These are phyloP conservation scores for Diaporthe batatas DNA, from an alignment of 2,329 filamentous ascomycete species.

Conservation along the genomic window DNA sequence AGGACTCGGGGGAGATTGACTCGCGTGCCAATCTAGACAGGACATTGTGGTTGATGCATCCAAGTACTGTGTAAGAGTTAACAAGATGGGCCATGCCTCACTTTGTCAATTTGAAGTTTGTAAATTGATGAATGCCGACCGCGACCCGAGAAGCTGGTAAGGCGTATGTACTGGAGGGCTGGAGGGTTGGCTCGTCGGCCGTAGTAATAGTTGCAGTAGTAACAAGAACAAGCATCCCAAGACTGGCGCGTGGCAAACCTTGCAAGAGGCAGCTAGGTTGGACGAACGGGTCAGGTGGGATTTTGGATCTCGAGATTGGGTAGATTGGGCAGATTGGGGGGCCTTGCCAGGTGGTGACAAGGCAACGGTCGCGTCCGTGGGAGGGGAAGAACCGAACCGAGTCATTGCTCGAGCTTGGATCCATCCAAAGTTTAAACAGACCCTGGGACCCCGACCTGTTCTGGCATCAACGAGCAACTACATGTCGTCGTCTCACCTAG, in stretches of 20 bases:
- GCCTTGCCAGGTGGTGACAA: slow-evolving; percentile 16
- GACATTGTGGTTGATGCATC: neutral
- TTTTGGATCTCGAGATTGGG: slow-evolving; percentile 17
- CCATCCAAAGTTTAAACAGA: slow-evolving; percentile 26
- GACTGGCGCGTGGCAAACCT: slow-evolving; percentile 1
- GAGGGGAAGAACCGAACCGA: neutral
- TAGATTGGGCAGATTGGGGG: too few relatives aligned
- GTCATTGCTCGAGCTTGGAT: slow-evolving; percentile 19
- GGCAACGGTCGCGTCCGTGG: slow-evolving; percentile 13
- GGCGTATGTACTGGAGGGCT: too few relatives aligned
- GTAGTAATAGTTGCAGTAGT: too few relatives aligned
- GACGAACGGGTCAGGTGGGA: slow-evolving; percentile 26
- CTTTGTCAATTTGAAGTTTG: neutral
- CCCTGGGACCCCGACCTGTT: neutral
- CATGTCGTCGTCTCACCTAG: slow-evolving; percentile 16
- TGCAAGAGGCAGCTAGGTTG: slow-evolving; percentile 6
- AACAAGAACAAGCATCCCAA: slow-evolving; percentile 15
- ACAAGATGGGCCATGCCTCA: neutral
- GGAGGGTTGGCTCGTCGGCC: neutral
- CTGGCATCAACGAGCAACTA: neutral
- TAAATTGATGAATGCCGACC: neutral
- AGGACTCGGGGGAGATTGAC: slow-evolving; percentile 15
- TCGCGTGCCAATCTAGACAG: slow-evolving; percentile 26
- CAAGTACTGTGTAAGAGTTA: too few relatives aligned
- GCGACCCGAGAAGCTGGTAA: neutral